Evolutionary conservation across 2,329 filamentous ascomycete species (phyloP).

Genomic region (Davidsoniella virescens): DNA sequence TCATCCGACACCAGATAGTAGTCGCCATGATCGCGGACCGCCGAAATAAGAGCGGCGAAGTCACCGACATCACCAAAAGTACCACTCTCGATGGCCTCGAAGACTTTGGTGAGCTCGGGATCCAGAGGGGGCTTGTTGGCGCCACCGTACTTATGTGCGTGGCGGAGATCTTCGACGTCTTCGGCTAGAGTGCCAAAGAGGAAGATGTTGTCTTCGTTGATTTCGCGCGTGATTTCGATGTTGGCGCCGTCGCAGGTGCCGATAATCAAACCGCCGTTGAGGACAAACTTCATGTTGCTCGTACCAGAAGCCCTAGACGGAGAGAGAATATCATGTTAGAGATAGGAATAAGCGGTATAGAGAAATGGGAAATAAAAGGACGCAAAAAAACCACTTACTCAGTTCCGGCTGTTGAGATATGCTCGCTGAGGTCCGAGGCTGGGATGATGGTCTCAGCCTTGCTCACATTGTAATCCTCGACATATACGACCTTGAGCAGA

Average conservation of each 20-base stretch:
- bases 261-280: conserved; percentile 94
- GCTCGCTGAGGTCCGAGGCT: conserved; percentile 90
- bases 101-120: conserved; percentile 61
- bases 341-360: not conserved
- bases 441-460: conserved; percentile 95
- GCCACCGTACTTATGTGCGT: conserved; percentile 77
- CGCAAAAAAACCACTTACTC: conserved; percentile 36
- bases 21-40: conserved; percentile 83
- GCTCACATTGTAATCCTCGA: conserved; percentile 98
- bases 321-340: conserved; percentile 13
- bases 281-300: conserved; percentile 99
- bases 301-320: conserved; percentile 50
- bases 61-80: conserved; percentile 64
- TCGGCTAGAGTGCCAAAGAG: conserved; percentile 92
- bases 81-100: conserved; percentile 62
- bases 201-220: conserved; percentile 96
- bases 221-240: conserved; percentile 94
- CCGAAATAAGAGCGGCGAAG: conserved; percentile 70
- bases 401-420: conserved; percentile 94
- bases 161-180: conserved; percentile 89
- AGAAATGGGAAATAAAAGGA: conserved; percentile 1
- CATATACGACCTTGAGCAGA: conserved; percentile 87
- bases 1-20: conserved; percentile 97
- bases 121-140: conserved; percentile 39
- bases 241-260: conserved; percentile 97